phyloP scores from a whole-genome alignment of 73 alveolate species.

The Urostyla sp. region DNA sequence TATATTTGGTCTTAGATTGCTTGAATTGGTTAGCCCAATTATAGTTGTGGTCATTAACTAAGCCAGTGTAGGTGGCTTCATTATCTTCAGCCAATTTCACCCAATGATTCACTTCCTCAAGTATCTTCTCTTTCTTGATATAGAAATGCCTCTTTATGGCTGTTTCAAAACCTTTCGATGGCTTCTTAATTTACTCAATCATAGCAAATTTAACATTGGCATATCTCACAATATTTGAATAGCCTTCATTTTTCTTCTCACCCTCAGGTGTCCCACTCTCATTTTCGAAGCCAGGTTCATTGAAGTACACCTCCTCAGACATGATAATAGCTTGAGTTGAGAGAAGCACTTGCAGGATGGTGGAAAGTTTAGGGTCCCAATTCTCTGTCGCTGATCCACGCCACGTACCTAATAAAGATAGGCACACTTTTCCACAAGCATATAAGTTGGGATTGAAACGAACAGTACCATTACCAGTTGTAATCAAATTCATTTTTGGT shows the following conservation, averaged over 20 bases:
- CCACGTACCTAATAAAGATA: slow-evolving; percentile 97
- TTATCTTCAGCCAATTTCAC: slow-evolving; percentile 84
- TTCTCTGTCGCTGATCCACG: slow-evolving; percentile 98
- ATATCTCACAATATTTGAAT: slow-evolving; percentile 95
- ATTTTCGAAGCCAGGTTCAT: slow-evolving; percentile 98
- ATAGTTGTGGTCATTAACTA: slow-evolving; percentile 93
- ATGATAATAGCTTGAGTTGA: slow-evolving; percentile 94
- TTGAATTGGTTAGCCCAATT: slow-evolving; percentile 89
- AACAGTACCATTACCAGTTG: slow-evolving; percentile 95
- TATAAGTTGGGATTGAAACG: slow-evolving; percentile 97
- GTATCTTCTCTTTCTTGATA: slow-evolving; percentile 90
- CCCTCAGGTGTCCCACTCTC: slow-evolving; percentile 96
- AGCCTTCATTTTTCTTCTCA: slow-evolving; percentile 95
- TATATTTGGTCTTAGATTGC: slow-evolving; percentile 61
- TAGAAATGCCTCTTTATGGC: slow-evolving; percentile 94
- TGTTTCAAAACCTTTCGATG: slow-evolving; percentile 95
- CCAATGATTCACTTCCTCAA: slow-evolving; percentile 92
- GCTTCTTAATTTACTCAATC: slow-evolving; percentile 92
- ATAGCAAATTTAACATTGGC: slow-evolving; percentile 95
- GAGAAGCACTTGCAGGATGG: slow-evolving; percentile 94
- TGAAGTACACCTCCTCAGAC: slow-evolving; percentile 96
- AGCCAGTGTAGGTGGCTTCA: slow-evolving; percentile 90
- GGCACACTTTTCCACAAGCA: slow-evolving; percentile 97
- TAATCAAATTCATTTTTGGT: slow-evolving; percentile 92
- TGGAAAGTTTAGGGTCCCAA: slow-evolving; percentile 97